Conservation (phyloP, 2,329 filamentous ascomycete genomes). For the Scedosporium aurantiacum region DNA sequence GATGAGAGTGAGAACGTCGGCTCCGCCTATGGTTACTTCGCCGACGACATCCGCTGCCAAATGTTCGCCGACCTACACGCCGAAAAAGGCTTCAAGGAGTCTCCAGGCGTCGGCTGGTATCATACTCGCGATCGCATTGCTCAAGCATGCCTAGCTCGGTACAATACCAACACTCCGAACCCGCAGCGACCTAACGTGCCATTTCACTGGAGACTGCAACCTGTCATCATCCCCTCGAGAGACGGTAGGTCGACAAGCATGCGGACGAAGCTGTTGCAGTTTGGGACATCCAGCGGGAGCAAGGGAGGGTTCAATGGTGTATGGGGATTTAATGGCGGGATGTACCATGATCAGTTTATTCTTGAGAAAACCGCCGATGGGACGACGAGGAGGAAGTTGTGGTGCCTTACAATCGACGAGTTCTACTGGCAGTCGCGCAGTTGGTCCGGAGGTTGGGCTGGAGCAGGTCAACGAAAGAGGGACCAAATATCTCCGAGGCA, state of each 20-base stretch:
- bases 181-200: conserved; percentile 3
- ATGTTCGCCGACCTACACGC: conserved; percentile 4
- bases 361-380: neutral
- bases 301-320: neutral
- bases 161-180: conserved; percentile 3
- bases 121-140: conserved; percentile 2
- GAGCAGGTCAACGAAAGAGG: neutral
- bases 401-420: conserved; percentile 6
- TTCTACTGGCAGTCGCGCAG: conserved; percentile 4
- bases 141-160: conserved; percentile 1
- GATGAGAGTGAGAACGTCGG: conserved; percentile 4
- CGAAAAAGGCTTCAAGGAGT: conserved; percentile 4
- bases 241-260: conserved; percentile 2
- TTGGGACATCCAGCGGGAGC: neutral
- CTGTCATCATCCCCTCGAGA: neutral
- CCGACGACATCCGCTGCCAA: conserved; percentile 6
- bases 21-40: conserved; percentile 5
- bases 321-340: conserved; percentile 3
- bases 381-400: neutral
- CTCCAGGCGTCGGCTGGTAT: conserved; percentile 1
- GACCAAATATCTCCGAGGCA: neutral
- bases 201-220: conserved; percentile 2
- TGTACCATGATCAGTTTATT: conserved; percentile 5
- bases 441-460: conserved; percentile 1
- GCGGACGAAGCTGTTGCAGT: conserved; percentile 3